Evolutionary conservation across 2,329 filamentous ascomycete species (phyloP).

Genomic region (Epichloe amarillans): DNA sequence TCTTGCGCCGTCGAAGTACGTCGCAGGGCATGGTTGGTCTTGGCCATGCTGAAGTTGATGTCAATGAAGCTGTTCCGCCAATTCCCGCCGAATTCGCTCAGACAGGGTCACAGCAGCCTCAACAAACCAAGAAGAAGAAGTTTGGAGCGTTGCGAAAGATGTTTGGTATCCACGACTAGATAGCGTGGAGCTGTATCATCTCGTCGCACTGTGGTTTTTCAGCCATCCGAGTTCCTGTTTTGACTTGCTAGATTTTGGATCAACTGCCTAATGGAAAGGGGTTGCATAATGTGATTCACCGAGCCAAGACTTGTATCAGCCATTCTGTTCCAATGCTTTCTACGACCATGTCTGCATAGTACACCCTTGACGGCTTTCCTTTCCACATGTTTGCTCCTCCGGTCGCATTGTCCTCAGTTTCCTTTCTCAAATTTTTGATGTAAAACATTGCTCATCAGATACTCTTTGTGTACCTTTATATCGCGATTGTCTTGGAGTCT

Average conservation of each 20-base stretch:
- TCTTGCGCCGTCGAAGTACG: conserved; percentile 24
- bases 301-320: background rate
- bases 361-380: too few relatives aligned
- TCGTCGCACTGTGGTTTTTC: background rate
- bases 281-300: too few relatives aligned
- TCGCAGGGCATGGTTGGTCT: conserved; percentile 19
- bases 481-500: too few relatives aligned
- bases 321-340: background rate
- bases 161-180: conserved; percentile 39
- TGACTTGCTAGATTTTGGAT: background rate
- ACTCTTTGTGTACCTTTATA: too few relatives aligned
- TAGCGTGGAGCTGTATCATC: conserved; percentile 6
- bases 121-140: conserved; percentile 45
- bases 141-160: conserved; percentile 53
- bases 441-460: too few relatives aligned
- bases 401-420: too few relatives aligned
- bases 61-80: conserved; percentile 6
- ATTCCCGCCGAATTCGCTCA: background rate
- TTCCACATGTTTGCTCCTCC: too few relatives aligned
- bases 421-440: too few relatives aligned
- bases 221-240: background rate
- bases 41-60: conserved; percentile 6
- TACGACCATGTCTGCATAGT: too few relatives aligned
- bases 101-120: background rate
- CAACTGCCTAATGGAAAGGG: too few relatives aligned